A percentile compares a stretch with the other conserved stretches of the same genome.
phyloP scores from a whole-genome alignment of 768 basidiomycete species.

The Myochromella boudieri region DNA sequence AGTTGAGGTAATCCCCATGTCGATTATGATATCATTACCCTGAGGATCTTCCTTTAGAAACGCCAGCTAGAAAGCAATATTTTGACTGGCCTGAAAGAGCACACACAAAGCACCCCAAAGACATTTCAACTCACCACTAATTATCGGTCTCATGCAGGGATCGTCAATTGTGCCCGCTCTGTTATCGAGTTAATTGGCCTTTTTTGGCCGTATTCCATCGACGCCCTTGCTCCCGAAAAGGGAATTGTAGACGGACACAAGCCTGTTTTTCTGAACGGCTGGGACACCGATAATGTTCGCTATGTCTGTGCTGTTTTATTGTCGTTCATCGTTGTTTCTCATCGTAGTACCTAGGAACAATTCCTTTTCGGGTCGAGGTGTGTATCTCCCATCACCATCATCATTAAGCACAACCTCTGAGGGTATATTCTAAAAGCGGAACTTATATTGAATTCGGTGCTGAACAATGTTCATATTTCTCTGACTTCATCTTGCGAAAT shows the following conservation, averaged over 20 bases:
- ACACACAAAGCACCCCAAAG: conserved; percentile 14
- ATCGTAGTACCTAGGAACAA: conserved; percentile 39
- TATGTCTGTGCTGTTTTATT: conserved; percentile 25
- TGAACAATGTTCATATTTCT: conserved; percentile 72
- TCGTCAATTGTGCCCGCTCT: conserved; percentile 69
- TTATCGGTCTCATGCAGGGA: conserved; percentile 72
- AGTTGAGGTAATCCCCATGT: conserved; percentile 47
- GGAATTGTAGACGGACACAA: conserved; percentile 53
- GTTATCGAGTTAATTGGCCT: conserved; percentile 59
- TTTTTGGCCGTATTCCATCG: conserved; percentile 69
- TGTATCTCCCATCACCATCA: background rate
- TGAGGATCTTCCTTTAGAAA: too few relatives aligned
- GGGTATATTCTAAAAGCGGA: conserved; percentile 29
- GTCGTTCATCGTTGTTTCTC: background rate
- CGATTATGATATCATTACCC: background rate
- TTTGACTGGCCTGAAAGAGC: background rate
- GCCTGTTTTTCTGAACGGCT: conserved; percentile 57
- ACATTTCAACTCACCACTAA: conserved; percentile 63
- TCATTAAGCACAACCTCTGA: background rate
- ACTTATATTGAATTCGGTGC: conserved; percentile 60
- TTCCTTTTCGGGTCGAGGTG: conserved; percentile 58
- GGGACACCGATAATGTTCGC: conserved; percentile 40
- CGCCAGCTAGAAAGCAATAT: conserved; percentile 12
- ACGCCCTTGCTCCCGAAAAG: conserved; percentile 52
- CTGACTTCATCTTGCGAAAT: too few relatives aligned